Evolutionary conservation across 2,329 filamentous ascomycete species (phyloP).

Genomic region (Microthyrium microscopicum): DNA sequence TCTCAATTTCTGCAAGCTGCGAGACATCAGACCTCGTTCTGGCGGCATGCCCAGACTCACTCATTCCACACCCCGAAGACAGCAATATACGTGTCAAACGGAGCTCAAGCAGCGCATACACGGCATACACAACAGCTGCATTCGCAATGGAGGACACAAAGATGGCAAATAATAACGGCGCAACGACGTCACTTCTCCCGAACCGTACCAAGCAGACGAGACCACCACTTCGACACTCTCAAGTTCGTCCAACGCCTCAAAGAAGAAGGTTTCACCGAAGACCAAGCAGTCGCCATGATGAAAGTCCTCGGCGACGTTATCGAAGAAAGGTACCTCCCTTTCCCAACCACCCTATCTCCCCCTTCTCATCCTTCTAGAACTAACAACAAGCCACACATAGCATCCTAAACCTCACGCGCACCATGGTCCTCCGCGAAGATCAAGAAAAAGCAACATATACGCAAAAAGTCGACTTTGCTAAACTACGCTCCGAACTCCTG

Average conservation of each 20-base stretch:
- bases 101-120: no score
- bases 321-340: constrained; percentile 54
- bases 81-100: no score
- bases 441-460: constrained; percentile 61
- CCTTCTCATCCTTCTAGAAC: constrained; percentile 3
- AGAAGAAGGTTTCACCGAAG: constrained; percentile 85
- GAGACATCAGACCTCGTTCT: no score
- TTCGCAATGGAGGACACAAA: no score
- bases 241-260: constrained; percentile 89
- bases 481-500: constrained; percentile 84
- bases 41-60: no score
- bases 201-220: constrained; percentile 43
- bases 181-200: constrained; percentile 41
- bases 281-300: constrained; percentile 97
- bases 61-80: no score
- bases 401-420: constrained; percentile 92
- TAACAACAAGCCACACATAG: constrained; percentile 23
- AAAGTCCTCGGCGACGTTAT: constrained; percentile 91
- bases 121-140: no score
- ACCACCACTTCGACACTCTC: constrained; percentile 96
- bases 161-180: no score
- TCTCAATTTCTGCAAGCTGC: no score
- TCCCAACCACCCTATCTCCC: background rate
- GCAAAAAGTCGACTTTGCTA: constrained; percentile 94
- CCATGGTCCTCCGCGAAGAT: constrained; percentile 95